Evolutionary conservation across 768 basidiomycete genomes (phyloP).

Genomic region (Lentinula edodes): DNA sequence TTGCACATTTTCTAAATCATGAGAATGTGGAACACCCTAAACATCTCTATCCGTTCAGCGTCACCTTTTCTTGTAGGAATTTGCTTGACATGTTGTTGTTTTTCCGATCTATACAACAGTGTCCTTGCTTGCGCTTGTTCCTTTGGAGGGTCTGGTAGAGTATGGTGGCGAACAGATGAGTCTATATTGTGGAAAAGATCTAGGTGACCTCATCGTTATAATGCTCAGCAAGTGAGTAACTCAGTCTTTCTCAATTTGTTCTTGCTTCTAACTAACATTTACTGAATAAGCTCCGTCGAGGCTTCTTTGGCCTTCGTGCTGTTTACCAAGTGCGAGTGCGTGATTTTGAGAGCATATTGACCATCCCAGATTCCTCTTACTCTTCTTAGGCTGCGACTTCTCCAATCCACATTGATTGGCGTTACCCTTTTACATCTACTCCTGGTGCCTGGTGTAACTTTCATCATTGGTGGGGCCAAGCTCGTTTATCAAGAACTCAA

Average conservation of each 20-base stretch:
- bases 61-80: slow-evolving; percentile 35
- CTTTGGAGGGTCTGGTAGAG: slow-evolving; percentile 69
- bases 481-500: slow-evolving; percentile 63
- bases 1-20: slow-evolving; percentile 35
- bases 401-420: background rate
- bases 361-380: slow-evolving; percentile 16
- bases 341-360: slow-evolving; percentile 37
- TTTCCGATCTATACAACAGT: slow-evolving; percentile 35
- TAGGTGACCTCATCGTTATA: slow-evolving; percentile 63
- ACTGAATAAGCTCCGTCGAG: slow-evolving; percentile 50
- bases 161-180: slow-evolving; percentile 36
- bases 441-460: slow-evolving; percentile 63
- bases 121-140: slow-evolving; percentile 58
- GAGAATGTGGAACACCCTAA: background rate
- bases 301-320: slow-evolving; percentile 65
- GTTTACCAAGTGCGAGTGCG: slow-evolving; percentile 59
- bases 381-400: background rate
- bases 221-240: slow-evolving; percentile 56
- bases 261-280: too few relatives aligned
- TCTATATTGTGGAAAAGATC: slow-evolving; percentile 50
- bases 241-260: too few relatives aligned
- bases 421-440: slow-evolving; percentile 70
- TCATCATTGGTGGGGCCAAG: slow-evolving; percentile 61
- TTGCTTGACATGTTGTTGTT: background rate
- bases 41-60: slow-evolving; percentile 24